These are phyloP conservation scores for Leishmania martiniquensis DNA, from an alignment of 208 protist species.

Conservation along the genomic window DNA sequence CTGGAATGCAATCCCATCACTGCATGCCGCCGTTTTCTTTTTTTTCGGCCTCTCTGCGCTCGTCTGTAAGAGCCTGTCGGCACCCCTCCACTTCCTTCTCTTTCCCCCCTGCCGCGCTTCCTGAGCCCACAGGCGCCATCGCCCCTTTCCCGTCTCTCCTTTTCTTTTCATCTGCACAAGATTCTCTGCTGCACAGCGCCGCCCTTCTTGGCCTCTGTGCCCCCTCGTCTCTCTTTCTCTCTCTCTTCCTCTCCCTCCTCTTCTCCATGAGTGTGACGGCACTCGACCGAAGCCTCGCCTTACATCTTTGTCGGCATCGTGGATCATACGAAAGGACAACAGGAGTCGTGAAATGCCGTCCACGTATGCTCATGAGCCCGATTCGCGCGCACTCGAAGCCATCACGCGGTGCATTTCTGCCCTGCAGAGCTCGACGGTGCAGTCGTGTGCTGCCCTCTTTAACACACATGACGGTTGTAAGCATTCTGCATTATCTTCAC, in stretches of 20 bases:
- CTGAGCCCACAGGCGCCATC: not conserved
- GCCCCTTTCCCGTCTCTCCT: not conserved
- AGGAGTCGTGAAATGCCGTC: constrained; percentile 3
- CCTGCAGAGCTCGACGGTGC: constrained; percentile 9
- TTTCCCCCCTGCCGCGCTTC: not conserved
- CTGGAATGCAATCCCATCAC: not conserved
- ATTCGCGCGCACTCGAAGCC: constrained; percentile 14
- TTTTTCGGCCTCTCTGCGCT: not conserved
- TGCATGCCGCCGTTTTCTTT: not conserved
- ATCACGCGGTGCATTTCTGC: constrained; percentile 27
- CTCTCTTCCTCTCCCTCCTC: not conserved
- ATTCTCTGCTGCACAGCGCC: no score
- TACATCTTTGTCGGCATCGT: not conserved
- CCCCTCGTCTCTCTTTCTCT: not conserved
- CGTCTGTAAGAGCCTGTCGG: not conserved
- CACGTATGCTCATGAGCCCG: constrained; percentile 23
- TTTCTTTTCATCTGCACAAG: no score
- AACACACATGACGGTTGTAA: not conserved
- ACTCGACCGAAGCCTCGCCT: not conserved
- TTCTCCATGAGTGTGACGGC: not conserved
- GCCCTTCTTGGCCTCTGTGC: no score
- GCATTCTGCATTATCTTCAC: not conserved
- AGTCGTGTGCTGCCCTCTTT: constrained; percentile 12
- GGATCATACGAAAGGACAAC: not conserved
- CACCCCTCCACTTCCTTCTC: not conserved